These are phyloP conservation scores for Lactuca sativa DNA, from an alignment of 129 eudicot species.

Conservation along the genomic window DNA sequence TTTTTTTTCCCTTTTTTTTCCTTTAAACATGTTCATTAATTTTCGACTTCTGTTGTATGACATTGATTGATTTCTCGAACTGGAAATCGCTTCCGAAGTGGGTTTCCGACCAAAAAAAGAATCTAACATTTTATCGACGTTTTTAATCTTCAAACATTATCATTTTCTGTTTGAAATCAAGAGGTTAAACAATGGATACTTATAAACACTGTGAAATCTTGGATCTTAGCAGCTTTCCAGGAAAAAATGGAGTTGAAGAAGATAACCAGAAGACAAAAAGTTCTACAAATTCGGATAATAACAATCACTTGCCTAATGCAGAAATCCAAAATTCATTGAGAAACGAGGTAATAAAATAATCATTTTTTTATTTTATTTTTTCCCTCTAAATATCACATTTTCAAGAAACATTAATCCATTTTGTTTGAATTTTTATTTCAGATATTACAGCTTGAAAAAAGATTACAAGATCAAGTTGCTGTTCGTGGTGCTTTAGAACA, in stretches of 20 bases:
- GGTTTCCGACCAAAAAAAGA: conserved; percentile 11
- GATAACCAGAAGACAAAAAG: conserved; percentile 50
- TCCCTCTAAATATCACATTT: not conserved
- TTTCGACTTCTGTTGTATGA: conserved; percentile 30
- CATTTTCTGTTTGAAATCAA: not conserved
- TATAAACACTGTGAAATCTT: conserved; percentile 27
- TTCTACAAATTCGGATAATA: conserved; percentile 34
- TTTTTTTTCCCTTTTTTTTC: conserved; percentile 4
- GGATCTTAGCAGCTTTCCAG: conserved; percentile 66
- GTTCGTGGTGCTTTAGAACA: conserved; percentile 83
- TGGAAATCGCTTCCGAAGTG: conserved; percentile 32
- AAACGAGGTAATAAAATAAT: conserved; percentile 58
- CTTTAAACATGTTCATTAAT: not conserved
- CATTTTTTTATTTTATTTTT: not conserved
- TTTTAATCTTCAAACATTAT: conserved; percentile 12
- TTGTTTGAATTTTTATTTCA: conserved; percentile 18
- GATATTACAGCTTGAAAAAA: conserved; percentile 87
- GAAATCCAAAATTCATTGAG: conserved; percentile 63
- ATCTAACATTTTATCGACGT: conserved; percentile 12
- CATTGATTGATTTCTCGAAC: conserved; percentile 37
- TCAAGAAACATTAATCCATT: conserved; percentile 3
- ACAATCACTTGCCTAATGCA: conserved; percentile 42
- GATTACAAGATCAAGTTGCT: conserved; percentile 76
- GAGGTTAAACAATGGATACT: not conserved
- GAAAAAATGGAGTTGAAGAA: conserved; percentile 51